phyloP scores from a whole-genome alignment of 2,329 filamentous ascomycete genomes.

The Fusarium globosum region DNA sequence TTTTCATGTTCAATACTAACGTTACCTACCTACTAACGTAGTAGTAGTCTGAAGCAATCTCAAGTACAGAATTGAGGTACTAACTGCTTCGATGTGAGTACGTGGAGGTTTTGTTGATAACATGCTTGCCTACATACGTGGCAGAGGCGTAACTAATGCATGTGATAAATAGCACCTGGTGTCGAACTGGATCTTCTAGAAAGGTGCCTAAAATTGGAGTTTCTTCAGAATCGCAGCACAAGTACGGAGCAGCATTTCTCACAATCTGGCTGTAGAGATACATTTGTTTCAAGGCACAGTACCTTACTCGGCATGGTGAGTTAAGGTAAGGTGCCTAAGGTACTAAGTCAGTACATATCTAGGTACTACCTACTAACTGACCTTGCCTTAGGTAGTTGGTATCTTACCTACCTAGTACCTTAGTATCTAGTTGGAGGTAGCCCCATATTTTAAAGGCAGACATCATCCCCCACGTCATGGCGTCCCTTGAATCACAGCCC shows the following conservation, averaged over 20 bases:
- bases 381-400: too few relatives aligned
- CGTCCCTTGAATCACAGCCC: slow-evolving; percentile 23
- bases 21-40: too few relatives aligned
- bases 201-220: neutral
- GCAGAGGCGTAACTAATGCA: slow-evolving; percentile 14
- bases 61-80: neutral
- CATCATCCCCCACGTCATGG: slow-evolving; percentile 33
- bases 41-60: neutral
- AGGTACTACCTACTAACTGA: too few relatives aligned
- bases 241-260: neutral
- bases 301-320: neutral
- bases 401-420: neutral
- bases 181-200: slow-evolving; percentile 15
- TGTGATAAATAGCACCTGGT: slow-evolving; percentile 16
- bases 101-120: neutral
- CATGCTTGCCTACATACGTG: slow-evolving; percentile 10
- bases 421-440: neutral
- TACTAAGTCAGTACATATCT: too few relatives aligned
- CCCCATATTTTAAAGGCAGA: slow-evolving; percentile 35
- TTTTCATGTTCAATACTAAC: neutral
- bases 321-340: neutral
- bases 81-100: neutral
- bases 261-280: neutral
- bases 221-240: neutral
- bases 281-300: neutral